A percentile compares a stretch with the other conserved stretches of the same genome.
phyloP scores from a whole-genome alignment of 108 stramenopile genomes.

The Cyclotella distinguenda region DNA sequence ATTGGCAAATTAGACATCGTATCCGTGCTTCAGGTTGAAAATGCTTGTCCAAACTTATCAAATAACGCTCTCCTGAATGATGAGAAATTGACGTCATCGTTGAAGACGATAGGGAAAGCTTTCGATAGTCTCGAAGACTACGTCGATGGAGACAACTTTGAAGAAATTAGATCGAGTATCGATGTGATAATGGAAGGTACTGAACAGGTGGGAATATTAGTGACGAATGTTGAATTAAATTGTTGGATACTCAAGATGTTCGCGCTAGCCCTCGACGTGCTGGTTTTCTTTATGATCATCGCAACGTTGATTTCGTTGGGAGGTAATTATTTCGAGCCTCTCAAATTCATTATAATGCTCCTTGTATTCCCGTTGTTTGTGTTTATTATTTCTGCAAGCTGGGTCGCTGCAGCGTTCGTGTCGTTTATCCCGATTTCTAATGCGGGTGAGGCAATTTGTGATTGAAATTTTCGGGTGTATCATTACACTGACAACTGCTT shows the following conservation, averaged over 20 bases:
- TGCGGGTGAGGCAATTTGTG: conserved; percentile 20
- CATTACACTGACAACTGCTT: background rate
- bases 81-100: conserved; percentile 2
- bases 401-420: conserved; percentile 21
- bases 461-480: background rate
- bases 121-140: conserved; percentile 16
- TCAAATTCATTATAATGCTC: conserved; percentile 30
- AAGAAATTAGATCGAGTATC: conserved; percentile 21
- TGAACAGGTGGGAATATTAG: conserved; percentile 7
- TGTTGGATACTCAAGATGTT: conserved; percentile 43
- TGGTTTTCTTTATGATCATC: conserved; percentile 34
- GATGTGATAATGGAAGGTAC: conserved; percentile 19
- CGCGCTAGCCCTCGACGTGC: conserved; percentile 13
- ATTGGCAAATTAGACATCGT: conserved; percentile 22
- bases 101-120: conserved; percentile 4
- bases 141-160: conserved; percentile 23
- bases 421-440: conserved; percentile 27
- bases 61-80: conserved; percentile 18
- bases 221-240: conserved; percentile 24
- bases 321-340: conserved; percentile 6
- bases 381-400: conserved; percentile 15
- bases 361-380: conserved; percentile 37
- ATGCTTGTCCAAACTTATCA: conserved; percentile 29
- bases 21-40: conserved; percentile 10
- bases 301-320: conserved; percentile 15